A percentile compares a stretch with the other conserved stretches of the same genome.
phyloP scores from a whole-genome alignment of 2,329 filamentous ascomycete species.

The Xylaria digitata region DNA sequence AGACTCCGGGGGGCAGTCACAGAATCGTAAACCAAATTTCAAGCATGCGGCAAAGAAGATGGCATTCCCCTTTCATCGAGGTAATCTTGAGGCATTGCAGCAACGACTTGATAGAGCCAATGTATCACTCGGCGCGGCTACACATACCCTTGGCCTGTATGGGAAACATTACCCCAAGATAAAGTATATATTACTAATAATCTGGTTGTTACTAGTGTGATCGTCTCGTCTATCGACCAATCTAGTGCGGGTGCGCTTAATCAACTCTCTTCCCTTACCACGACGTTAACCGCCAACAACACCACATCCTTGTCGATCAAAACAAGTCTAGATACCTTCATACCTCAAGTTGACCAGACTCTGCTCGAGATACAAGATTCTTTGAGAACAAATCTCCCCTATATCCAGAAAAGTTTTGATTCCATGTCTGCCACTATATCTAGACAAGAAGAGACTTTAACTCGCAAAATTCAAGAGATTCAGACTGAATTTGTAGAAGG shows the following conservation, averaged over 20 bases:
- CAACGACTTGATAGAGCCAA: constrained; percentile 14
- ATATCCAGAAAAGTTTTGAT: not conserved
- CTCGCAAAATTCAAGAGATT: not conserved
- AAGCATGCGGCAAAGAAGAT: not conserved
- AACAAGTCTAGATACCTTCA: constrained; percentile 10
- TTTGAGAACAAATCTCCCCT: not conserved
- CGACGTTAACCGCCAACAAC: not conserved
- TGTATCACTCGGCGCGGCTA: constrained; percentile 2
- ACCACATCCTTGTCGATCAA: constrained; percentile 11
- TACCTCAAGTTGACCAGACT: constrained; percentile 6
- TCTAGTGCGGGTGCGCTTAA: constrained; percentile 4
- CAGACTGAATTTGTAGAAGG: not conserved
- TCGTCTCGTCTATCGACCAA: constrained; percentile 15
- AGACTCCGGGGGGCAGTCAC: not conserved
- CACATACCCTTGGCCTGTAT: constrained; percentile 15
- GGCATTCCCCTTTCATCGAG: not conserved
- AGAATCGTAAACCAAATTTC: not conserved
- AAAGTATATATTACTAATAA: not conserved
- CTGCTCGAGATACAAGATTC: not conserved
- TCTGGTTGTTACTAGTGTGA: not conserved
- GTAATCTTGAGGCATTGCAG: constrained; percentile 3
- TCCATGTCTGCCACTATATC: not conserved
- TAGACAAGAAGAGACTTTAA: constrained; percentile 1
- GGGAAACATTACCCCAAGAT: not conserved
- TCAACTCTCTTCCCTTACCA: constrained; percentile 13